phyloP scores from a whole-genome alignment of 2,329 filamentous ascomycete species.

The Alternaria triticimaculans region DNA sequence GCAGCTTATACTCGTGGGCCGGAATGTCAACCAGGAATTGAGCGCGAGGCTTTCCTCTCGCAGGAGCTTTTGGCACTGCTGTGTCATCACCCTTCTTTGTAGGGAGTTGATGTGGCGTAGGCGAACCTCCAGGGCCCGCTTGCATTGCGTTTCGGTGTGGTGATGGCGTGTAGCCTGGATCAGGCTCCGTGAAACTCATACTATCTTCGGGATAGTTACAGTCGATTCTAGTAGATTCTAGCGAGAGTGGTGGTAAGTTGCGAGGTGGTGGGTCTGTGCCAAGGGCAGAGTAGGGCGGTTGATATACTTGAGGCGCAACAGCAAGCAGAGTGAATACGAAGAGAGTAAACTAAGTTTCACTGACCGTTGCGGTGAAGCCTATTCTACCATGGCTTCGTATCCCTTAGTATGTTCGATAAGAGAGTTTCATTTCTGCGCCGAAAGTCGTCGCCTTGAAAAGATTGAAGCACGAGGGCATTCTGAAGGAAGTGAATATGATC shows the following conservation, averaged over 20 bases:
- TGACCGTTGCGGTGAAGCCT: not conserved
- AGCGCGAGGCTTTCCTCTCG: not conserved
- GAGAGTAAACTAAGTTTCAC: not conserved
- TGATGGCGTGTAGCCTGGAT: not conserved
- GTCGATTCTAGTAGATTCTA: not conserved
- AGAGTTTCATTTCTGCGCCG: not conserved
- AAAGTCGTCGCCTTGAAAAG: not conserved
- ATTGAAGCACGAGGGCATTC: not conserved
- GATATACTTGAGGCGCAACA: not conserved
- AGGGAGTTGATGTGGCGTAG: not conserved
- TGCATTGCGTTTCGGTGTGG: not conserved
- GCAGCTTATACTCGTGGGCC: slow-evolving; percentile 15
- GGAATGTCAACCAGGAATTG: slow-evolving; percentile 12
- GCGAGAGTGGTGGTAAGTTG: not conserved
- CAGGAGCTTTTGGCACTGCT: not conserved
- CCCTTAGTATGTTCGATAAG: not conserved
- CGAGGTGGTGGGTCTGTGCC: not conserved
- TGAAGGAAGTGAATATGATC: not conserved
- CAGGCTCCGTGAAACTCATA: not conserved
- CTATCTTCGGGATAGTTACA: not conserved
- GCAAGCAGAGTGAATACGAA: not conserved
- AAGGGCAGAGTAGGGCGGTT: not conserved
- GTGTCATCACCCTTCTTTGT: not conserved
- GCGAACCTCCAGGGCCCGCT: not conserved
- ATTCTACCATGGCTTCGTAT: not conserved